A percentile compares a stretch with the other conserved stretches of the same genome.
phyloP scores from a whole-genome alignment of 1,284 basidiomycete species.

The Paramarasmius palmivorus region DNA sequence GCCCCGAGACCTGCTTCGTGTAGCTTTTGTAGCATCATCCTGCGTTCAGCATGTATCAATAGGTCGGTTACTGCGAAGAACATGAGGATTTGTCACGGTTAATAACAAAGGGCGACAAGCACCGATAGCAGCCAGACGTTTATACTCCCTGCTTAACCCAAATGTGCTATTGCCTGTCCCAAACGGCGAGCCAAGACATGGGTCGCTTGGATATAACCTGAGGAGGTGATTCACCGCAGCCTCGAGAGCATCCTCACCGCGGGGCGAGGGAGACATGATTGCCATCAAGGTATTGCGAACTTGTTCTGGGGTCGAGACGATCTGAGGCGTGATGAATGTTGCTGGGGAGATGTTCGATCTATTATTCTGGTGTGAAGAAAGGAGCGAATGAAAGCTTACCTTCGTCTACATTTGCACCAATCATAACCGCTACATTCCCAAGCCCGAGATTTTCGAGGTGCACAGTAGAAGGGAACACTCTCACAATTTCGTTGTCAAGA shows the following conservation, averaged over 20 bases:
- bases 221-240: background rate
- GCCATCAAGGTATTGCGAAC: background rate
- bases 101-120: background rate
- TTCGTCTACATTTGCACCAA: background rate
- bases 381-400: background rate
- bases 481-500: background rate
- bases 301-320: background rate
- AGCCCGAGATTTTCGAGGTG: background rate
- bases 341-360: background rate
- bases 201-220: background rate
- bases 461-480: background rate
- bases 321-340: background rate
- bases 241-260: background rate
- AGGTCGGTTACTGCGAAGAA: background rate
- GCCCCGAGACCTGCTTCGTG: background rate
- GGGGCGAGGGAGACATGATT: background rate
- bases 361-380: background rate
- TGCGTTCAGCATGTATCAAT: background rate
- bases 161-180: background rate
- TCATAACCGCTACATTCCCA: background rate
- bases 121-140: background rate
- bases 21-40: background rate
- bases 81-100: background rate
- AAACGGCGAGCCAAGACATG: background rate
- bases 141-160: background rate